Evolutionary conservation across 148 eudicot genomes (phyloP).

Genomic region (Rhododendron simsii): DNA sequence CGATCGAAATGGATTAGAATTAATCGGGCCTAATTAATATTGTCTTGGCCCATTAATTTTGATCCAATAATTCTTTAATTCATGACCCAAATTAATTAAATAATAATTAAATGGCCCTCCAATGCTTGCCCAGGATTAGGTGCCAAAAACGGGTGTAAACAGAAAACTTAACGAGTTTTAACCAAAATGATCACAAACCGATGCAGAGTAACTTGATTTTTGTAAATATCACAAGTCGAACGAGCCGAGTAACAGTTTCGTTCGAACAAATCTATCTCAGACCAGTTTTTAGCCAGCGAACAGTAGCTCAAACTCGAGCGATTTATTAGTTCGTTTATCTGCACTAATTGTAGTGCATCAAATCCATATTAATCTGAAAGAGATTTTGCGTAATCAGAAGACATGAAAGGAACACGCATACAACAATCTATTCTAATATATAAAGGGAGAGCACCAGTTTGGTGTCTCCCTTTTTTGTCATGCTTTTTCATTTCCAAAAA

Average conservation of each 20-base stretch:
- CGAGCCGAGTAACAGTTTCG: background rate
- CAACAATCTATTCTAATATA: no score
- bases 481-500: no score
- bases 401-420: background rate
- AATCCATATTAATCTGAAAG: background rate
- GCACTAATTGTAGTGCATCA: background rate
- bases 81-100: no score
- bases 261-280: background rate
- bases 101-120: no score
- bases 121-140: no score
- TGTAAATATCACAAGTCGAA: background rate
- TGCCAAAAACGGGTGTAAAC: no score
- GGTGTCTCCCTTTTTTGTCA: no score
- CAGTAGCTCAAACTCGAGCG: background rate
- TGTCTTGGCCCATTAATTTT: no score
- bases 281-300: background rate
- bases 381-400: background rate
- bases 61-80: no score
- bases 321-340: background rate
- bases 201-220: background rate
- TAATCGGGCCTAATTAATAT: no score
- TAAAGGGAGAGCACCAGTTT: no score
- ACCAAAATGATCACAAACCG: background rate
- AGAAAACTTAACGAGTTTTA: background rate
- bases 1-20: no score